A percentile compares a stretch with the other conserved stretches of the same genome.
These are phyloP conservation scores for Metschnikowia sp. DNA, from an alignment of 805 yeast species.

Conservation along the genomic window DNA sequence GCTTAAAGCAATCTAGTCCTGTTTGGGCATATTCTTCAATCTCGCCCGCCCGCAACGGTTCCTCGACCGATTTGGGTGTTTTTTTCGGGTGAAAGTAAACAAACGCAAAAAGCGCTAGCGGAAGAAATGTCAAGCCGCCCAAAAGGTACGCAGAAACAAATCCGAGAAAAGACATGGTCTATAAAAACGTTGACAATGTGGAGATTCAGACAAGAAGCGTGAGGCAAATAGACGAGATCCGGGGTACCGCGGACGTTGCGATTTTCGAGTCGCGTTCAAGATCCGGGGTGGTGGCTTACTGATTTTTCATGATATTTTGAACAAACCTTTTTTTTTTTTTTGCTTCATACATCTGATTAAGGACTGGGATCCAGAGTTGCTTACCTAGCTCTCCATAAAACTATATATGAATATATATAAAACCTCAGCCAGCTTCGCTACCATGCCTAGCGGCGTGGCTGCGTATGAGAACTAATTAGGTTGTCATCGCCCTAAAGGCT, in stretches of 20 bases:
- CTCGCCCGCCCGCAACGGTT: slow-evolving; percentile 53
- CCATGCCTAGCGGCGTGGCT: too few relatives aligned
- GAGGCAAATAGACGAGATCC: slow-evolving; percentile 4
- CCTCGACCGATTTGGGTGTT: slow-evolving; percentile 15
- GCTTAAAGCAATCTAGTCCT: slow-evolving; percentile 60
- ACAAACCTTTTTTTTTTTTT: too few relatives aligned
- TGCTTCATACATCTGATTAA: too few relatives aligned
- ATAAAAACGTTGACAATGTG: background rate
- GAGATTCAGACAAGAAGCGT: background rate
- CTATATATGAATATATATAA: too few relatives aligned
- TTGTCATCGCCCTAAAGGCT: too few relatives aligned
- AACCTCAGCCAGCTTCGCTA: too few relatives aligned
- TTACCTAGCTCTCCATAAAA: too few relatives aligned
- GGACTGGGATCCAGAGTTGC: too few relatives aligned
- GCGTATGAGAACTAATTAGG: too few relatives aligned
- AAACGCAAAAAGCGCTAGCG: slow-evolving; percentile 44
- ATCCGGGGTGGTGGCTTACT: too few relatives aligned
- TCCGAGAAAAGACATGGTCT: slow-evolving; percentile 9
- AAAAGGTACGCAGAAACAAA: slow-evolving; percentile 52
- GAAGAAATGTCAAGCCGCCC: slow-evolving; percentile 83
- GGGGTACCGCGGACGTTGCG: slow-evolving; percentile 1
- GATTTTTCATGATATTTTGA: too few relatives aligned
- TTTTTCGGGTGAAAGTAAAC: slow-evolving; percentile 40
- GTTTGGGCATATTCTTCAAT: slow-evolving; percentile 56
- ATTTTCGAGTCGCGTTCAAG: background rate